Conservation (phyloP, 2,329 filamentous ascomycete genomes). For the Trichoderma hamatum region DNA sequence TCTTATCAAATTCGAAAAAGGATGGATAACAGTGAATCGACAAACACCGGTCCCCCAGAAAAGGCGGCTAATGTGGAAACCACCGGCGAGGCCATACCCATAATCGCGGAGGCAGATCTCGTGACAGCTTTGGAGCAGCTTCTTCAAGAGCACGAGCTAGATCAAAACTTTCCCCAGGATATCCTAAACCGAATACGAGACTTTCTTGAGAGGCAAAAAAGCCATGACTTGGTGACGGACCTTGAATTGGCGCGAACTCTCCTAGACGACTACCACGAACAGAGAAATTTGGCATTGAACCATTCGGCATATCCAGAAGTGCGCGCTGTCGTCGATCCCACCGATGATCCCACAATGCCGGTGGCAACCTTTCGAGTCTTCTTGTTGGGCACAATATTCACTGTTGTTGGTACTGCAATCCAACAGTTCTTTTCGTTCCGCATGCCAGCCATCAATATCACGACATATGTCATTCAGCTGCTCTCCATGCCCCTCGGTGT, state of each 20-base stretch:
- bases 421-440: constrained; percentile 47
- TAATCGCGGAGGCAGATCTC: not conserved
- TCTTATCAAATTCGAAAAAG: too few species aligned
- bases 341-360: constrained; percentile 45
- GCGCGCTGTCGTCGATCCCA: constrained; percentile 49
- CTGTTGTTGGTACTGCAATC: constrained; percentile 33
- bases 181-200: constrained; percentile 46
- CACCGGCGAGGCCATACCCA: not conserved
- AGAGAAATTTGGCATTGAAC: constrained; percentile 37
- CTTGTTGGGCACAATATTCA: constrained; percentile 43
- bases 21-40: not conserved
- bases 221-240: constrained; percentile 20
- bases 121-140: constrained; percentile 32
- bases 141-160: constrained; percentile 47
- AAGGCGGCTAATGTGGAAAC: not conserved
- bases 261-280: constrained; percentile 31
- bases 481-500: constrained; percentile 45
- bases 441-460: constrained; percentile 45
- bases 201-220: constrained; percentile 39
- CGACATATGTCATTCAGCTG: constrained; percentile 46
- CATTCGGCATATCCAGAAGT: constrained; percentile 47
- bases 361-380: constrained; percentile 48
- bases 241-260: constrained; percentile 29
- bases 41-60: not conserved
- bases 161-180: constrained; percentile 51